Evolutionary conservation across 257 asterid species (phyloP).

Genomic region (Solanum paucissectum): DNA sequence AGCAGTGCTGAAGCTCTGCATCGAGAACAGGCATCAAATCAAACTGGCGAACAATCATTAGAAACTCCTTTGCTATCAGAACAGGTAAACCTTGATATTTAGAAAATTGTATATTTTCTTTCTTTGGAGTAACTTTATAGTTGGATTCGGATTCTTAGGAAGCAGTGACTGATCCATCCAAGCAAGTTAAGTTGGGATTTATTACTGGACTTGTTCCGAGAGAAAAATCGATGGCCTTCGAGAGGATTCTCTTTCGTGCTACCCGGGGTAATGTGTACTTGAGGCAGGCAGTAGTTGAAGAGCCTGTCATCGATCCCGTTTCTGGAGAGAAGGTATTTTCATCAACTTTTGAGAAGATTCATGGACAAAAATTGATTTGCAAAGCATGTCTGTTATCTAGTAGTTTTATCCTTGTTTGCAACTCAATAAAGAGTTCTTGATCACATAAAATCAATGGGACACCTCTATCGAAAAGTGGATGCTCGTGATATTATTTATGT

Average conservation of each 20-base stretch:
- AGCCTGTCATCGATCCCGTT: constrained; percentile 74
- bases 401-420: not conserved
- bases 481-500: not conserved
- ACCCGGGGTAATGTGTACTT: constrained; percentile 95
- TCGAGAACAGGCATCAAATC: constrained; percentile 55
- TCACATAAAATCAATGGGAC: not conserved
- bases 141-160: constrained; percentile 34
- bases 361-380: not conserved
- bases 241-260: constrained; percentile 95
- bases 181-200: constrained; percentile 92
- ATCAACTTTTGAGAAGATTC: not conserved
- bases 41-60: constrained; percentile 74
- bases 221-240: constrained; percentile 85
- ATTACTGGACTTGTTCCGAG: constrained; percentile 89
- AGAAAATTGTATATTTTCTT: not conserved
- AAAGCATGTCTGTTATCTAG: not conserved
- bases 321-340: constrained; percentile 84
- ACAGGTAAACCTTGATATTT: constrained; percentile 37
- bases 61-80: constrained; percentile 76
- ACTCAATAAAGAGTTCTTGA: not conserved
- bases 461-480: not conserved
- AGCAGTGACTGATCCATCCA: constrained; percentile 52
- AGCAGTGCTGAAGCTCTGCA: constrained; percentile 82
- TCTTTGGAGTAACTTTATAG: not conserved
- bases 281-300: constrained; percentile 73